A percentile compares a stretch with the other conserved stretches of the same genome.
Conservation (phyloP, 2,329 filamentous ascomycete species). For the Elsinoe arachidis region DNA sequence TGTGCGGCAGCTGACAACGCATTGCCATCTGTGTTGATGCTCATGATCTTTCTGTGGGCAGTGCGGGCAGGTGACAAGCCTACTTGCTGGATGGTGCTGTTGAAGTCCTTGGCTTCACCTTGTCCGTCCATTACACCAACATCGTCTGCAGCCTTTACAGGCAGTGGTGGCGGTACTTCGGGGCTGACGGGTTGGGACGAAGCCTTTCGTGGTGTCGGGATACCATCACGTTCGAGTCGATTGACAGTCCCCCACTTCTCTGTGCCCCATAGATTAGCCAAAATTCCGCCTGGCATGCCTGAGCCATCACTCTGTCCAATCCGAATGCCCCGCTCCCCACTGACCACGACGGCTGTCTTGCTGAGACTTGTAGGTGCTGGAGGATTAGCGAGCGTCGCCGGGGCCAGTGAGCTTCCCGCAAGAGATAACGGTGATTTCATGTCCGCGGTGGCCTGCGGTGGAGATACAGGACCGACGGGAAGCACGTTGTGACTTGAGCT, state of each 20-base stretch:
- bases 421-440: slow-evolving; percentile 28
- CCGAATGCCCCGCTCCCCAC: slow-evolving; percentile 63
- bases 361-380: slow-evolving; percentile 80
- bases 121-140: slow-evolving; percentile 25
- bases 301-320: slow-evolving; percentile 49
- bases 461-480: slow-evolving; percentile 49
- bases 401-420: slow-evolving; percentile 59
- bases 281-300: slow-evolving; percentile 74
- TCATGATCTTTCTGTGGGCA: slow-evolving; percentile 48
- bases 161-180: slow-evolving; percentile 13
- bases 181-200: slow-evolving; percentile 18
- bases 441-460: slow-evolving; percentile 28
- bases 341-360: slow-evolving; percentile 72
- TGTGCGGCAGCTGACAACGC: slow-evolving; percentile 17
- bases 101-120: slow-evolving; percentile 16
- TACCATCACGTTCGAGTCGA: slow-evolving; percentile 48
- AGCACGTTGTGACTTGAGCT: slow-evolving; percentile 74
- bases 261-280: slow-evolving; percentile 92
- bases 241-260: slow-evolving; percentile 69
- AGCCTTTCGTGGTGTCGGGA: slow-evolving; percentile 23
- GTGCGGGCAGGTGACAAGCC: slow-evolving; percentile 18
- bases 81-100: slow-evolving; percentile 7
- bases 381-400: slow-evolving; percentile 71
- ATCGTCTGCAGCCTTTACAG: slow-evolving; percentile 23
- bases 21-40: slow-evolving; percentile 37